Evolutionary conservation across 2,329 filamentous ascomycete species (phyloP), one percentile per base, ranked within the genome.

Genomic region (Fusarium temperatum): DNA sequence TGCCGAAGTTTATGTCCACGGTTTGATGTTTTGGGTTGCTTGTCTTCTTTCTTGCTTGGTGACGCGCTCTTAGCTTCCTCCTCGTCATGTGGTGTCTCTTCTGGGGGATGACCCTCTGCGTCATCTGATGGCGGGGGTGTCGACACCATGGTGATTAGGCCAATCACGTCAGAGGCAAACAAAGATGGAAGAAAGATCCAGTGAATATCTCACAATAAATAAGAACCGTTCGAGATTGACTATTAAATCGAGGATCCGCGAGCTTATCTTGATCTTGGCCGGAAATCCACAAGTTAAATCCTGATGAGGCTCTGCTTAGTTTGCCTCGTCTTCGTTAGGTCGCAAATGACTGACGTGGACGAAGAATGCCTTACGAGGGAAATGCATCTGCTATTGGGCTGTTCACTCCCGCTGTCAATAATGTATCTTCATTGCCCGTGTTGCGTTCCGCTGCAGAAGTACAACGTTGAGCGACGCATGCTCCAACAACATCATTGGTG

Each of bases 301-400:
- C 36, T 26, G 30, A 20, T 68, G 66, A 68, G 66, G 66, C 66
- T 68, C 66, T 68, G 56, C 38, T 32, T 13, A 18, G 15, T 38
- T 47, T 45, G 62, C 42, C 63, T 57, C 30, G 30, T 45, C 17
- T 41, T 18, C 5, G 8, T 35, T 26, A 39, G 64, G 66, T 68
- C 64, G 66, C 66, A 51, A 63, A 17, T 3, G 41, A 44, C 56
- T 45, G 60, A 68, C 66, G 66, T 55, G 66, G 60, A 68, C 56
- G 61, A 55, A 55, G 47, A 50, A 38, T 47, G 66, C 66, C 64
- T 68, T 63, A 28, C 20, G 14, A 26, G 12, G 6, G 8, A 6
- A n/a, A 44, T 60, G 54, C 53, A 48, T 12, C 18, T 41, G 12
- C 26, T 13, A 48, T 47, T 60, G 54, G 41, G 2, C 41, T 60